Evolutionary conservation across 2,329 filamentous ascomycete genomes (phyloP).

Genomic region (Xylariaceae sp.): DNA sequence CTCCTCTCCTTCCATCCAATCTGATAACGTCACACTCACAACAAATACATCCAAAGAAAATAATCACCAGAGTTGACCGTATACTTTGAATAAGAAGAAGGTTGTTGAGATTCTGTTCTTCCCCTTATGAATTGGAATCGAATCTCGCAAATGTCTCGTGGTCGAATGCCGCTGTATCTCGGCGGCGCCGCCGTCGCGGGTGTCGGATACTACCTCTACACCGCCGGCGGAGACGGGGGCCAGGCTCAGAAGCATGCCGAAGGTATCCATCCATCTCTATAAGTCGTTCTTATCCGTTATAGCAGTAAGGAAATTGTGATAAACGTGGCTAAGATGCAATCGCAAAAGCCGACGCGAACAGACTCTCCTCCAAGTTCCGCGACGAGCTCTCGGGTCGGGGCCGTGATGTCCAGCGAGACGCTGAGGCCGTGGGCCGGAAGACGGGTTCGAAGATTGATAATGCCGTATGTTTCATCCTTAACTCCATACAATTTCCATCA

Average conservation of each 20-base stretch:
- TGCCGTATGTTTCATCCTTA: constrained; percentile 49
- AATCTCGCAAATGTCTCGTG: constrained; percentile 11
- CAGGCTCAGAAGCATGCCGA: constrained; percentile 82
- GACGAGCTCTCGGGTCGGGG: constrained; percentile 57
- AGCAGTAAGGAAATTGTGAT: not conserved
- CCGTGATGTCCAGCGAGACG: constrained; percentile 60
- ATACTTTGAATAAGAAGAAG: not conserved
- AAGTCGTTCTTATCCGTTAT: not conserved
- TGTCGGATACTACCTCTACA: constrained; percentile 87
- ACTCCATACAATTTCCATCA: not conserved
- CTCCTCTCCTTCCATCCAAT: constrained; percentile 6
- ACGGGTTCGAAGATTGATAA: constrained; percentile 63
- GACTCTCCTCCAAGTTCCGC: constrained; percentile 61
- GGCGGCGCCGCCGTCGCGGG: constrained; percentile 62
- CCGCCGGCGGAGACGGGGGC: constrained; percentile 73
- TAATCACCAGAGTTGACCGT: too few species aligned
- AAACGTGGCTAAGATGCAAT: constrained; percentile 1
- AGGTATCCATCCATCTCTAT: constrained; percentile 45
- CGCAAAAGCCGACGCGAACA: constrained; percentile 66
- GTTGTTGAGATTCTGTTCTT: not conserved
- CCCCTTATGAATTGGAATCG: constrained; percentile 1
- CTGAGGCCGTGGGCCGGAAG: constrained; percentile 54
- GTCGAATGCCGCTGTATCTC: constrained; percentile 34
- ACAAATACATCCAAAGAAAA: too few species aligned
- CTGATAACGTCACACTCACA: constrained; percentile 6